Base-by-base conservation (phyloP, 345 rosid species). In the Bruguiera sexangula region DNA sequence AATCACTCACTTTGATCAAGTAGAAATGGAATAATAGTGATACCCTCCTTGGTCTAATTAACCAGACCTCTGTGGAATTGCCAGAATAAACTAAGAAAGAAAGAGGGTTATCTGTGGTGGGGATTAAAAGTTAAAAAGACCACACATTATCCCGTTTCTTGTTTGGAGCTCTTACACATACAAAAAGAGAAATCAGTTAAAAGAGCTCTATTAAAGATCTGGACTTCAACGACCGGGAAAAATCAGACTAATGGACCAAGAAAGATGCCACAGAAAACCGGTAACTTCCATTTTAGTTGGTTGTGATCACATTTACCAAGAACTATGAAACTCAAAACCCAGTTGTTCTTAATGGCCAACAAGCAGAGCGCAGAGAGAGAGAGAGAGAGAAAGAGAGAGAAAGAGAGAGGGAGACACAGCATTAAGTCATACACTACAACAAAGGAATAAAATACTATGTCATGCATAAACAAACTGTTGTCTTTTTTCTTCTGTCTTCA, bases 181-280 rank as follows among this genome's bases (percentile, higher is more conserved):
- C 69, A 63, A 8, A 37, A 24, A 8, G 37, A 34, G 16, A 19
- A 30, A 19, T 19, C 60, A 50, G 20, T 69, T 64, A 27, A 24
- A 62, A 48, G 62, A 72, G 51, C 66, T 55, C 13, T 32, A 46
- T 29, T 22, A 59, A 68, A 65, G 76, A 68, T 62, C 69, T 27
- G 69, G 46, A 62, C 46, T 69, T 71, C 64, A 26, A 65, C 10
- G 53, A 37, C 65, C 74, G 30, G 54, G 57, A 68, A 67, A 75
- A 65, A 55, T 15, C 26, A 75, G 51, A 65, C 69, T 60, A n/a
- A 27, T 31, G 70, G 73, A 50, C 71, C 76, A 54, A 68, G 73
- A 60, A 32, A 18, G 36, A 24, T 19, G 56, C 31, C 11, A n/a
- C 20, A 24, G 15, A 21, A 26, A 65, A 26, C 51, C 46, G 54